phyloP scores from a whole-genome alignment of 2,329 filamentous ascomycete genomes.

The Trichoderma sp. region DNA sequence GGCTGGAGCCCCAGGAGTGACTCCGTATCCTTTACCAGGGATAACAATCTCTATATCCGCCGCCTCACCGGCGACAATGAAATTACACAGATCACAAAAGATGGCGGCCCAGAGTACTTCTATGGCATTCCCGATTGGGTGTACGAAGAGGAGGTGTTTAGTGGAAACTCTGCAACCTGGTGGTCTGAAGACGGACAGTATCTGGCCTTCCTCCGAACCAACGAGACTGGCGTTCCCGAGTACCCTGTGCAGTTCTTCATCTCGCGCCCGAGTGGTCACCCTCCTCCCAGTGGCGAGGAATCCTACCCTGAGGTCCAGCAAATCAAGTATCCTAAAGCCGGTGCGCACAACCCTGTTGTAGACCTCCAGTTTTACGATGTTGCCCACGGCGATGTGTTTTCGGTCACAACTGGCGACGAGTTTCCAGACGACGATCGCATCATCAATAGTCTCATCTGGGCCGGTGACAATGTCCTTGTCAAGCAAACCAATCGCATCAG shows the following conservation, averaged over 20 bases:
- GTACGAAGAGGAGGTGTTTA: conserved; percentile 69
- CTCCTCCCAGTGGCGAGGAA: conserved; percentile 67
- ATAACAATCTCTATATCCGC: conserved; percentile 88
- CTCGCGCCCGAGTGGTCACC: conserved; percentile 73
- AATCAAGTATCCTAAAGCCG: conserved; percentile 98
- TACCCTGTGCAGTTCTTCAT: conserved; percentile 94
- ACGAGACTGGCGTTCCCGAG: conserved; percentile 87
- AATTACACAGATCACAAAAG: conserved; percentile 73
- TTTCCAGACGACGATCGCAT: conserved; percentile 80
- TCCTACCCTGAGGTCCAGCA: conserved; percentile 84
- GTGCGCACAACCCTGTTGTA: conserved; percentile 87
- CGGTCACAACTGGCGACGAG: conserved; percentile 71
- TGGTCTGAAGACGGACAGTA: conserved; percentile 90
- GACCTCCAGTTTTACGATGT: conserved; percentile 87
- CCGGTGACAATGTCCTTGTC: conserved; percentile 77
- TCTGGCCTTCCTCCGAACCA: conserved; percentile 87
- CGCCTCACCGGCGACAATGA: conserved; percentile 51
- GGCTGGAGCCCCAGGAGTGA: conserved; percentile 87
- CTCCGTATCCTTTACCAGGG: conserved; percentile 80
- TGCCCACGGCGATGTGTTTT: conserved; percentile 71
- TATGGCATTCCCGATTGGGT: conserved; percentile 98
- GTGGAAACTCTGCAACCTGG: conserved; percentile 81
- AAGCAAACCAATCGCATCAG: conserved; percentile 94
- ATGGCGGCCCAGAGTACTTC: conserved; percentile 85
- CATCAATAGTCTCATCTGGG: conserved; percentile 93